Conservation (phyloP, 805 yeast genomes). For the Starmerella khaoyaiensis region DNA sequence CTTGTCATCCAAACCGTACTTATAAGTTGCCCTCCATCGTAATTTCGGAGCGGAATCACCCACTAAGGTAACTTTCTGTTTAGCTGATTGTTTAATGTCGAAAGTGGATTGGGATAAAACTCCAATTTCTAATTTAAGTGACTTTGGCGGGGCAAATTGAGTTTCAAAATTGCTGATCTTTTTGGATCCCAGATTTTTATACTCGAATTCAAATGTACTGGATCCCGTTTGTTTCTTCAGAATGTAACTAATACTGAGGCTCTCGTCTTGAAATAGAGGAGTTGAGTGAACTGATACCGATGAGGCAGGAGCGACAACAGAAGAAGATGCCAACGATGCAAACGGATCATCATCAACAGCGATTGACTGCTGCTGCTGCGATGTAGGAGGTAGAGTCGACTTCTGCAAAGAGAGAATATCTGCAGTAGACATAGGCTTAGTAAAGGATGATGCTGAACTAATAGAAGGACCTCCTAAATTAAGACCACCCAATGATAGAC, state of each 20-base stretch:
- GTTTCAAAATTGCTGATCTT: slow-evolving; percentile 42
- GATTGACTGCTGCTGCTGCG: too few relatives aligned
- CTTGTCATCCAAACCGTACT: slow-evolving; percentile 34
- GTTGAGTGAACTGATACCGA: too few relatives aligned
- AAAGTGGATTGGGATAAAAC: slow-evolving; percentile 49
- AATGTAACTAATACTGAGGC: slow-evolving; percentile 39
- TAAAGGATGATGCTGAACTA: slow-evolving; percentile 29
- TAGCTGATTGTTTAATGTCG: slow-evolving; percentile 35
- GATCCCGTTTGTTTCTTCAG: slow-evolving; percentile 30
- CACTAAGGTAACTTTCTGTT: slow-evolving; percentile 37
- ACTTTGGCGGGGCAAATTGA: slow-evolving; percentile 59
- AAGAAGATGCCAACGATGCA: neutral
- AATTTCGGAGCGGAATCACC: slow-evolving; percentile 40
- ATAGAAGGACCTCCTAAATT: slow-evolving; percentile 31
- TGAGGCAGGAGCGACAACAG: slow-evolving; percentile 16
- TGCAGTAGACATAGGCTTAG: slow-evolving; percentile 16
- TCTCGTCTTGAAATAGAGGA: slow-evolving; percentile 24
- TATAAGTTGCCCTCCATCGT: slow-evolving; percentile 60
- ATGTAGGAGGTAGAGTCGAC: too few relatives aligned
- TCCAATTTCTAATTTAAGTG: slow-evolving; percentile 42
- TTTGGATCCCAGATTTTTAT: slow-evolving; percentile 38
- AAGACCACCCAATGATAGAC: slow-evolving; percentile 41
- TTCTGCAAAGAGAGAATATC: too few relatives aligned
- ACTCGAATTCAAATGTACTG: slow-evolving; percentile 36
- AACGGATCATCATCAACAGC: neutral